These are phyloP conservation scores for Nicotiana otophora DNA, from an alignment of 257 asterid species.

Conservation along the genomic window DNA sequence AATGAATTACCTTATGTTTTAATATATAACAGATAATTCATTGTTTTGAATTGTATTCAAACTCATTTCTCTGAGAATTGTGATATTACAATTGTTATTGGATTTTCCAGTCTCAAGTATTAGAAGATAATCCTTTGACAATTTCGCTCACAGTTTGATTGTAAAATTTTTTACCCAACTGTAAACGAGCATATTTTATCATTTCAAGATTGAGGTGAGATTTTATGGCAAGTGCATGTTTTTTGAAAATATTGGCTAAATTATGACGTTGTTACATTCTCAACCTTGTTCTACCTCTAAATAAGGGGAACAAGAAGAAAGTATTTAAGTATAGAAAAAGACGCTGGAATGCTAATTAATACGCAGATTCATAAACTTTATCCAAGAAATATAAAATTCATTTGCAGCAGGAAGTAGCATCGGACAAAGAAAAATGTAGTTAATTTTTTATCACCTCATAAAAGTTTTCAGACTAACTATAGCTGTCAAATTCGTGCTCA, in stretches of 20 bases:
- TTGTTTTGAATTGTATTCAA: no score
- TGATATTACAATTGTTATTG: no score
- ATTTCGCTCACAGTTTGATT: no score
- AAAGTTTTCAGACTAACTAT: neutral
- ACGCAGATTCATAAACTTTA: neutral
- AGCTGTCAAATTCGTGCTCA: neutral
- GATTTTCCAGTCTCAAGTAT: no score
- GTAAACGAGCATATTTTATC: neutral
- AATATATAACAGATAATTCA: no score
- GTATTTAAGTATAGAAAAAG: neutral
- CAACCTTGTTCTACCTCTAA: neutral
- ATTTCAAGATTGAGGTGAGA: neutral
- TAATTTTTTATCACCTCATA: no score
- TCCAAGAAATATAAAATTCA: neutral
- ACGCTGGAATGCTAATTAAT: neutral
- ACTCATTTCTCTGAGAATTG: no score
- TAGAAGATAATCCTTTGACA: no score
- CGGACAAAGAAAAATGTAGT: neutral
- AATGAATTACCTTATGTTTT: neutral
- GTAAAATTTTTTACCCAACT: no score
- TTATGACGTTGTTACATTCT: neutral
- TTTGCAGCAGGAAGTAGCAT: neutral
- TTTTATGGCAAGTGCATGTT: neutral
- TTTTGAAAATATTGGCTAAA: neutral
- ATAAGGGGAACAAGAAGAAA: neutral